Evolutionary conservation across 805 yeast genomes (phyloP), one percentile per base, ranked within the genome.

Genomic region (Huiozyma naganishii): DNA sequence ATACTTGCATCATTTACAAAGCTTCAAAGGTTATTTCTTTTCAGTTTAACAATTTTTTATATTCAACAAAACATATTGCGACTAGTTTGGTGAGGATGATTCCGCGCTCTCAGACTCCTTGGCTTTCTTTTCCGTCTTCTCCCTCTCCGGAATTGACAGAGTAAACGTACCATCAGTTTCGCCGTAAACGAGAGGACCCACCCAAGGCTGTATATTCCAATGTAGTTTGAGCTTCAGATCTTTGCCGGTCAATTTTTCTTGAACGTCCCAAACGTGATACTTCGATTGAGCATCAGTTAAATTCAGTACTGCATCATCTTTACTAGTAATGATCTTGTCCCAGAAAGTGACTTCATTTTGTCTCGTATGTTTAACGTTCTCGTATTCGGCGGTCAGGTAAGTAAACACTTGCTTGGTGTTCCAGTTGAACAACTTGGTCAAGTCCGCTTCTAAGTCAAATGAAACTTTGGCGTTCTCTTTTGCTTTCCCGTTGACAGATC

Each of bases 371-470:
- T 65, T 53, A 46, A 65, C 59, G 47, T 57, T 40, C 52, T 85
- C 73, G 49, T 89, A 89, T 57, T 86, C 90, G 1, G 94, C 95
- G 3, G 94, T 84, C 49, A 92, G 69, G 56, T 90, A 92, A 5
- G 82, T 84, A 56, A 92, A 90, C n/a, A 90, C 79, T 64, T 90
- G 97, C 59, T 90, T 90, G 9, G 98, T 92, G 65, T 90, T 92
- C 96, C 97, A 90, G 63, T 83, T 88, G 73, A 89, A 89, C 42
- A 92, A 70, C 1, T 86, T 80, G 1, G 84, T 59, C 48, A 90
- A 69, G 62, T 90, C 96, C 1, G 76, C 69, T 6, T 76, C 77
- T 39, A 92, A 66, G 59, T 86, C 95, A 55, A 92, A 88, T 9
- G 66, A 65, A 35, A 88, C 61, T 52, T 73, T 76, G 45, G 83